Evolutionary conservation across 129 eudicot species (phyloP).

Genomic region (carrot (Daucus carota)): DH1_v3.0 NC_030386.2:4448501-4449000

Average conservation of each 20-base stretch:
- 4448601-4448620: too few relatives aligned
- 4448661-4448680: too few relatives aligned
- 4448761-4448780: not conserved
- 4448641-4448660: not conserved
- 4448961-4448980: constrained; percentile 70
- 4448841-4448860: too few relatives aligned
- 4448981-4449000: constrained; percentile 76
- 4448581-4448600: too few relatives aligned
- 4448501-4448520: not conserved
- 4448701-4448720: not conserved
- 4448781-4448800: not conserved
- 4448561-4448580: too few relatives aligned
- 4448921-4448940: constrained; percentile 85
- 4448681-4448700: too few relatives aligned
- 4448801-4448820: too few relatives aligned
- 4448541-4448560: not conserved
- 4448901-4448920: constrained; percentile 60
- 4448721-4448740: not conserved
- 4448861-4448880: constrained; percentile 43
- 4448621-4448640: not conserved
- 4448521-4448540: not conserved
- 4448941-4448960: constrained; percentile 81
- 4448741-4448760: not conserved
- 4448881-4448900: constrained; percentile 79
- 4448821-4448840: too few relatives aligned